These are phyloP conservation scores for Massarina eburnea DNA, from an alignment of 2,329 filamentous ascomycete species.

Conservation along the genomic window DNA sequence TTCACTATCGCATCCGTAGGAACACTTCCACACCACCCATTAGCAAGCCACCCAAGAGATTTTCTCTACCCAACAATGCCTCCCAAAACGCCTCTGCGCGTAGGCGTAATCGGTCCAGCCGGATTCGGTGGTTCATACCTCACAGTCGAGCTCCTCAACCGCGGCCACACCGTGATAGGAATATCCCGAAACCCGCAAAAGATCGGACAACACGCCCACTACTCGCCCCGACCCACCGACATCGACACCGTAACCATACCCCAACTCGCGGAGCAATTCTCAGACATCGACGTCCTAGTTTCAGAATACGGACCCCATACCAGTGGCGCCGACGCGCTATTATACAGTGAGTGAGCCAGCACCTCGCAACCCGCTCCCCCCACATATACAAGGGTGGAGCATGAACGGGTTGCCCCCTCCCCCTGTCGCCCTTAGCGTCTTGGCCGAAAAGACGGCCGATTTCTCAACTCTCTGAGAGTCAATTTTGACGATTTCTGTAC, in stretches of 20 bases:
- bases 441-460: too few species aligned
- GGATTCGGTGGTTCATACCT: constrained; percentile 41
- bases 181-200: constrained; percentile 37
- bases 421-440: too few species aligned
- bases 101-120: constrained; percentile 38
- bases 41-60: too few species aligned
- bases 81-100: constrained; percentile 12
- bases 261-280: constrained; percentile 25
- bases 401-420: too few species aligned
- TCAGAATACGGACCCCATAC: constrained; percentile 40
- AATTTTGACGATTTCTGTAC: too few species aligned
- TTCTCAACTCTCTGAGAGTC: too few species aligned
- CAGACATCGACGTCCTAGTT: constrained; percentile 34
- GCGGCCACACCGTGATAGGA: constrained; percentile 38
- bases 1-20: too few species aligned
- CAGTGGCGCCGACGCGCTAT: constrained; percentile 24
- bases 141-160: constrained; percentile 34
- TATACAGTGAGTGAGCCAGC: constrained; percentile 29
- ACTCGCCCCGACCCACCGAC: constrained; percentile 30
- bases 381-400: too few species aligned
- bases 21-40: too few species aligned
- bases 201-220: constrained; percentile 32
- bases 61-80: constrained; percentile 5
- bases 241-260: constrained; percentile 15
- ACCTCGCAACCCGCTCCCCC: too few species aligned